phyloP scores from a whole-genome alignment of 2,329 filamentous ascomycete species.

The Talaromyces sp. region DNA sequence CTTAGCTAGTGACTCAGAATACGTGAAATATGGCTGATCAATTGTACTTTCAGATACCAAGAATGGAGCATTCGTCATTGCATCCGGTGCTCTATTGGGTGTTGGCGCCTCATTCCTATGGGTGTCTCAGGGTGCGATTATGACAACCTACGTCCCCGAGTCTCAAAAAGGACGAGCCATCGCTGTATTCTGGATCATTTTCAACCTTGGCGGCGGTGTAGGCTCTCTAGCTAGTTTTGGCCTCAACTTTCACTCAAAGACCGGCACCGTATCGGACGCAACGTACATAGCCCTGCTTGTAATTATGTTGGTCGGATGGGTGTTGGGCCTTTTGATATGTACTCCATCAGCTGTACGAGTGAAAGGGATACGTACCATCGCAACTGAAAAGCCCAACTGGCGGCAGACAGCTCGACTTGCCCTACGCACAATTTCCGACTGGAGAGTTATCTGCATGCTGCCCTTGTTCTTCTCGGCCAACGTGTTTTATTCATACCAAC shows the following conservation, averaged over 20 bases:
- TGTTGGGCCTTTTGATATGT: constrained; percentile 48
- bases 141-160: constrained; percentile 47
- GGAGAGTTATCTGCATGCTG: constrained; percentile 49
- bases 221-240: constrained; percentile 46
- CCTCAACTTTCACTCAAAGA: constrained; percentile 41
- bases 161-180: constrained; percentile 34
- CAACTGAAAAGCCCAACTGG: constrained; percentile 42
- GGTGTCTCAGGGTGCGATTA: constrained; percentile 49
- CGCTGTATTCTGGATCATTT: constrained; percentile 44
- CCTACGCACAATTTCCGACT: constrained; percentile 37
- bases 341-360: constrained; percentile 44
- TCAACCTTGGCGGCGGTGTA: constrained; percentile 46
- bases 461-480: constrained; percentile 56
- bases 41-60: constrained; percentile 23
- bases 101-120: constrained; percentile 46
- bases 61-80: constrained; percentile 41
- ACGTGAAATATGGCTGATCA: background rate
- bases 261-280: constrained; percentile 47
- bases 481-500: constrained; percentile 54
- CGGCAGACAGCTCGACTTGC: constrained; percentile 31
- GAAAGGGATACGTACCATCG: constrained; percentile 35
- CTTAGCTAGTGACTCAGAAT: background rate
- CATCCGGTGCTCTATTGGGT: constrained; percentile 45
- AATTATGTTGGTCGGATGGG: constrained; percentile 51
- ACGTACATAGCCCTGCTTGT: constrained; percentile 52